Evolutionary conservation across 1,284 basidiomycete species (phyloP), one percentile per base, ranked within the genome.

Genomic region (Exobasidium rhododendri): DNA sequence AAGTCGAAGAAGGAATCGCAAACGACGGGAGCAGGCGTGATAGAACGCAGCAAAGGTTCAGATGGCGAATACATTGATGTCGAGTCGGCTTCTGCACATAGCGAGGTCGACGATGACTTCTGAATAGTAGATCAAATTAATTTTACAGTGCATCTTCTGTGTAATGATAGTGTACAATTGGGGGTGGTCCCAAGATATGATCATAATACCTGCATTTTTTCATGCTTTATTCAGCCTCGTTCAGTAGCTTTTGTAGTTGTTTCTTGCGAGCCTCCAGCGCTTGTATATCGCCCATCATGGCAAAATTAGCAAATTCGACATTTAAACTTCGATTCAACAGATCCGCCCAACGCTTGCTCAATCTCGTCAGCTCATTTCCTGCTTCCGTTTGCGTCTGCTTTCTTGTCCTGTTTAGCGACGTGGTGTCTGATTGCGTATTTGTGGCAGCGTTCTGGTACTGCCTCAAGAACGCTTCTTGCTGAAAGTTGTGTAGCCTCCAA

Each of bases 271-370:
- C 65, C 35, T 62, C 59, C 46, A 82, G 68, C 24, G 70, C 69
- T 24, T 79, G 80, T 54, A 91, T 82, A 74, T 93, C 89, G 6
- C 83, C 85, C 72, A 90, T 89, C 66, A 92, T 81, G 20, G 90
- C 89, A 35, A 89, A 84, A 76, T 92, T 93, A n/a, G 91, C 92
- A 83, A 94, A 87, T 83, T 93, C 91, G 68, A 94, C 88, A 80
- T 94, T 91, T 67, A 94, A 81, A 31, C 91, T 88, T 71, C 85
- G 89, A 45, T 90, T 91, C 62, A 94, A 88, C 45, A 93, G 83
- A 78, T 92, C 90, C 10, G 89, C 92, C 92, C 92, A 94, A 58
- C 87, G 85, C 56, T 86, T 89, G 80, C 94, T 91, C 56, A 93
- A 82, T 10, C 85, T 82, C n/a, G 86, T 88, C 64, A 94, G 81